phyloP scores from a whole-genome alignment of 2,329 filamentous ascomycete species.

The Emergomyces africanus region DNA sequence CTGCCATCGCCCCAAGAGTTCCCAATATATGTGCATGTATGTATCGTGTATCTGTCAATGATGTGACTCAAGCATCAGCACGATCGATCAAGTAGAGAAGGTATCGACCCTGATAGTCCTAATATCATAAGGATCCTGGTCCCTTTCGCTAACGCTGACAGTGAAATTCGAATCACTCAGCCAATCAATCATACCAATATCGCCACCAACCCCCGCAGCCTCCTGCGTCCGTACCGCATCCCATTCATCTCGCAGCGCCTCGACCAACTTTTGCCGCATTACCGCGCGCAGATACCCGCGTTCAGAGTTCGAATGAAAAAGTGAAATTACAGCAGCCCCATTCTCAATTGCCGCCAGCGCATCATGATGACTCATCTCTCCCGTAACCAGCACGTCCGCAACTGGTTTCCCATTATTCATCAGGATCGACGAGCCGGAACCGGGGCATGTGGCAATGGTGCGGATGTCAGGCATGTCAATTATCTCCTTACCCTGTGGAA shows the following conservation, averaged over 20 bases:
- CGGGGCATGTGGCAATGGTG: slow-evolving; percentile 77
- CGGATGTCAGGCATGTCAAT: slow-evolving; percentile 44
- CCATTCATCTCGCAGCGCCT: slow-evolving; percentile 46
- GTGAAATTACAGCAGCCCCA: slow-evolving; percentile 66
- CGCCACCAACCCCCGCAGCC: slow-evolving; percentile 15
- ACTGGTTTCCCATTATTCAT: slow-evolving; percentile 41
- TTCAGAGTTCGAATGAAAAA: slow-evolving; percentile 93
- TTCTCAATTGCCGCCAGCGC: slow-evolving; percentile 75
- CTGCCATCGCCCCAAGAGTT: background rate
- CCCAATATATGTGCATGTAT: too few relatives aligned
- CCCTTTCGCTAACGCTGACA: slow-evolving; percentile 63
- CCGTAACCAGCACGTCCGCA: slow-evolving; percentile 77
- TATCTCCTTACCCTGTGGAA: slow-evolving; percentile 46
- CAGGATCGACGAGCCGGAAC: slow-evolving; percentile 63
- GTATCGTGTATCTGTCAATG: too few relatives aligned
- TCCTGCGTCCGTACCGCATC: slow-evolving; percentile 32
- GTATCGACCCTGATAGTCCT: slow-evolving; percentile 26
- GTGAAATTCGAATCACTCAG: slow-evolving; percentile 42
- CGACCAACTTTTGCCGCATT: slow-evolving; percentile 53
- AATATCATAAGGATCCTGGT: slow-evolving; percentile 81
- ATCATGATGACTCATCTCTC: slow-evolving; percentile 88
- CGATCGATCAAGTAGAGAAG: too few relatives aligned
- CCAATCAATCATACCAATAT: slow-evolving; percentile 34
- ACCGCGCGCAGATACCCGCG: slow-evolving; percentile 63
- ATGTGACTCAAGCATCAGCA: too few relatives aligned